Evolutionary conservation across 106 monocot genomes (phyloP), one percentile per base, ranked within the genome.

Genomic region (Platanthera guangdongensis): DNA sequence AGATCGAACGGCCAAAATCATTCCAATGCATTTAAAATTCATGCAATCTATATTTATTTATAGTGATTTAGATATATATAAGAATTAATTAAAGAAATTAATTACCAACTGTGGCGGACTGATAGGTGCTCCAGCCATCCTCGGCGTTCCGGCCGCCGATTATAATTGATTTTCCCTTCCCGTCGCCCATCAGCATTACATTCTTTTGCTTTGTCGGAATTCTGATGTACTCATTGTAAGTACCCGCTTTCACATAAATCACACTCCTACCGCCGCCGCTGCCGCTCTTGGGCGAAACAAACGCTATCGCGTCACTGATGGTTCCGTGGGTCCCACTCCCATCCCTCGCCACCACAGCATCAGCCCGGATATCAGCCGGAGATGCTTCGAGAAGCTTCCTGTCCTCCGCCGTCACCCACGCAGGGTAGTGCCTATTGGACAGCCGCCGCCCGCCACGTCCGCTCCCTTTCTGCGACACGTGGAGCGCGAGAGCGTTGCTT

Each of bases 131-230:
- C 8, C 50, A 84, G 0, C 92, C 92, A 32, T 73, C 84, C 10
- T 25, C 81, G 1, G 74, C 83, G 74, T 67, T 95, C 50, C 74
- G 73, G 78, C 72, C 68, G 13, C 85, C 85, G 1, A 82, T 82
- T 67, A 95, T 84, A 83, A 95, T 71, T 3, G 92, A 77, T 73
- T 77, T 79, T 47, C 90, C 92, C 87, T 90, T 90, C 6, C 95
- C 95, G 45, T 90, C 95, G 0, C 95, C 95, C 77, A 90, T 79
- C 73, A 95, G 63, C 92, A 87, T 90, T 4, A 95, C 92, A 46
- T 95, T 88, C 73, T 74, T 88, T 75, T 92, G 90, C 83, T 87
- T 85, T 18, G 65, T 85, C 18, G 85, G 71, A 52, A 95, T 78
- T 19, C 74, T 86, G 50, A 92, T 63, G 72, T 76, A 70, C 82